Evolutionary conservation across 2,329 filamentous ascomycete species (phyloP), one percentile per base, ranked within the genome.

Genomic region (Polychaeton citri): DNA sequence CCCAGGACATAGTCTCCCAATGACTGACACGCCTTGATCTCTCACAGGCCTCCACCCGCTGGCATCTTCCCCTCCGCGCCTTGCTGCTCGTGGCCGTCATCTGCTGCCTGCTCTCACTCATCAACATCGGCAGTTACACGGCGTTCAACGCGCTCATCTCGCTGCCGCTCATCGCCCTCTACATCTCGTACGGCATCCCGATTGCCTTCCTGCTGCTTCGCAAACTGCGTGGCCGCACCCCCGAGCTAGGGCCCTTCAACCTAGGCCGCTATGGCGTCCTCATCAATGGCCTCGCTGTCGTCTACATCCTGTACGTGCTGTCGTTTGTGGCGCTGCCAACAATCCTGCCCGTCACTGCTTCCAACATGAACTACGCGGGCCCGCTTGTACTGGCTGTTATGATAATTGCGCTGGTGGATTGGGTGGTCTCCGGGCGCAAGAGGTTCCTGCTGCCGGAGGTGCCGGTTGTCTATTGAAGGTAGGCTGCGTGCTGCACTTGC

Each of bases 271-370:
- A 28, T 15, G 40, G 42, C 13, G 19, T 40, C 7, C 37, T 37
- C 2, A 26, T 46, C 19, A 44, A 45, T 21, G 18, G 39, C 31
- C 39, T 46, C 33, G 44, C 44, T 9, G 52, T 50, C 8, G 58
- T 54, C 38, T 68, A 63, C 16, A 58, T 57, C 36, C 57, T 48
- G 36, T 59, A 59, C 20, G 49, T 38, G 21, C 45, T 48, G 9
- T 56, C 38, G 40, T 56, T 59, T 19, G 46, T 47, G 20, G 34
- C 32, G 5, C 42, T 41, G 17, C 41, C 42, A 17, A 32, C 37
- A 4, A 28, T 36, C 9, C 28, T 42, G 32, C 42, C 42, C 15
- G 42, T 39, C n/a, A 44, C 42, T 6, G 32, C 28, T 8, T 37
- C 24, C 21, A 40, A 28, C 17, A 35, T 44, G 37, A 44, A 44